phyloP scores from a whole-genome alignment of 352 stramenopile genomes.

The Blastocystis sp. region DNA sequence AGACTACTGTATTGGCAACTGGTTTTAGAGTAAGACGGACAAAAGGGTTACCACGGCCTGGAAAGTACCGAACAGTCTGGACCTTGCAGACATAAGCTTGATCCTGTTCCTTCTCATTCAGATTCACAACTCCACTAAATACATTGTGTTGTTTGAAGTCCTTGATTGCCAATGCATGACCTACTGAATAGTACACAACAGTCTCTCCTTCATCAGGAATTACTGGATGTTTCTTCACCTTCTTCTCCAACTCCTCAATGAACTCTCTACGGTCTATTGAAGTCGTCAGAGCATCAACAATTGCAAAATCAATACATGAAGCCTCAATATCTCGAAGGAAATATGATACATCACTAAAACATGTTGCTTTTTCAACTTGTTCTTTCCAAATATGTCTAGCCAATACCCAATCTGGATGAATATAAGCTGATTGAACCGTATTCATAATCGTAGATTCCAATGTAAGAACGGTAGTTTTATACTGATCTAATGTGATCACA shows the following conservation, averaged over 20 bases:
- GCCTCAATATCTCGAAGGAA: not conserved
- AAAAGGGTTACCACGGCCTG: slow-evolving; percentile 18
- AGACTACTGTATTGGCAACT: not conserved
- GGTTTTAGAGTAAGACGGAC: not conserved
- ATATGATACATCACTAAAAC: not conserved
- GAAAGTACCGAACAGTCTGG: slow-evolving; percentile 25
- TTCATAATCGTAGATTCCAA: not conserved
- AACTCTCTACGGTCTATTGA: not conserved
- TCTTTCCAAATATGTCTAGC: not conserved
- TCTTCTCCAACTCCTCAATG: slow-evolving; percentile 1
- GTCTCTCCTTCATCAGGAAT: slow-evolving; percentile 29
- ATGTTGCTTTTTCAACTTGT: not conserved
- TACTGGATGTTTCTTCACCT: slow-evolving; percentile 2
- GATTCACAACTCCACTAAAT: slow-evolving; percentile 5
- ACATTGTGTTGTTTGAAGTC: slow-evolving; percentile 22
- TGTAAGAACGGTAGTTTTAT: not conserved
- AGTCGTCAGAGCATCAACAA: slow-evolving; percentile 13
- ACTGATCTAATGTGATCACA: not conserved
- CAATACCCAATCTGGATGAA: slow-evolving; percentile 13
- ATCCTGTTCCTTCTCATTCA: not conserved
- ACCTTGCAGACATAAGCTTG: slow-evolving; percentile 9
- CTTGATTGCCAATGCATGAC: not conserved
- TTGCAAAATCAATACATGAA: not conserved
- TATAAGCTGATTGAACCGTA: not conserved
- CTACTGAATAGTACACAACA: slow-evolving; percentile 37